Base-by-base conservation (phyloP, 2,329 filamentous ascomycete genomes). In the Escovopsis weberi region DNA sequence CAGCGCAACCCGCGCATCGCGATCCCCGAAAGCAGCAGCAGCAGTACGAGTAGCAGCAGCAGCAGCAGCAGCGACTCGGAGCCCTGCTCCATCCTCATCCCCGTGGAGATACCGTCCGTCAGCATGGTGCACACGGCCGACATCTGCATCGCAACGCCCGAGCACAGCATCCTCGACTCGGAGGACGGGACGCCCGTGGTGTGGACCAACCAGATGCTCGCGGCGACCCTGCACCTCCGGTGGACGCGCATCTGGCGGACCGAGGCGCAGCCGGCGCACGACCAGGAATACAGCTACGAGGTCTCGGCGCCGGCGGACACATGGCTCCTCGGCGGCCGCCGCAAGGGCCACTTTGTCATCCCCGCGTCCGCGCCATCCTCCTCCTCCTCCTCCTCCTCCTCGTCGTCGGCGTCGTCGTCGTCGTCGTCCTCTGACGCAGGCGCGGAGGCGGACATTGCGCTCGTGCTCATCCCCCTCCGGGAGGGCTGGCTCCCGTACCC, bases 91-190 rank as follows among this genome's bases (percentile, higher is more conserved):
- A 88, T 98, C 51, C 68, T 82, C 28, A 93, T 98, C 42, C 85
- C 88, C 0, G 88, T 98, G 12, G 86, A 94, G 45, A 78, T 98
- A 1, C 89, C 89, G 0, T 79, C 82, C 1, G 70, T 94, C 2
- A 77, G 85, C 39, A 75, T 94, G 18, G 75, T 96, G 0, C 83
- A 94, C 59, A 93, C 84, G 0, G 81, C 82, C 3, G 77, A 82
- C 41, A 70, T 89, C 26, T 65, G 67, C 26, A 60, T 85, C 2
- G 62, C 68, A 45, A 53, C 51, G 53, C 59, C 55, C 43, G 52
- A 55, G 43, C 59, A 56, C 1, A 48, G 54, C 26, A 12, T 61
- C 45, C 50, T 58, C 41, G 51, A 52, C 12, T 52, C 53, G 41
- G 38, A 61, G 44, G 50, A 56, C 43, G 47, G 61, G 63, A 58